Evolutionary conservation across 2,329 filamentous ascomycete genomes (phyloP), one percentile per base, ranked within the genome.

Genomic region (Aspergillus texensis): DNA sequence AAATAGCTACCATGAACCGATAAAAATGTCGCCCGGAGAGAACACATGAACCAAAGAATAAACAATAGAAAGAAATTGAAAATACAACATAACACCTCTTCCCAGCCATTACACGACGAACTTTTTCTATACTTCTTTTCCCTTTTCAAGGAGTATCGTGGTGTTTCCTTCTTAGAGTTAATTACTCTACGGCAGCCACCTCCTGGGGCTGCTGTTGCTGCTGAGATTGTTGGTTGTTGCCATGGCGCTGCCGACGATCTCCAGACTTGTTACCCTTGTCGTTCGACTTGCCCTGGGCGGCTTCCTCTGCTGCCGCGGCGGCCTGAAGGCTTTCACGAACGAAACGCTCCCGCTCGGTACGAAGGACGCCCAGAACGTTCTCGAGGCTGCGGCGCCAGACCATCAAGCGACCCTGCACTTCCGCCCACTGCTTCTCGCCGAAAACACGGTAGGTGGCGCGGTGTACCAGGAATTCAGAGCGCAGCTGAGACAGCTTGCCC

Each of bases 381-480:
- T 88, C 86, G 72, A 98, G 83, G 71, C 92, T 94, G 71, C 88
- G 85, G 79, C 91, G 89, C 94, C 94, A 98, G 78, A 93, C 91
- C 81, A 97, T 94, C 73, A 99, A 84, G 66, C 94, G 87, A 67
- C 91, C 92, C 65, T 93, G 91, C 60, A 99, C 90, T 84, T 99
- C 94, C 71, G 91, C 89, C 93, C 96, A 99, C 84, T 99, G 95
- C 86, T 96, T 96, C 84, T 97, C 93, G 71, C 93, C 93, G 75
- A 99, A 99, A 60, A 97, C 94, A 66, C 95, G 90, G 86, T 98
- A 97, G 65, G 93, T 97, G 73, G 93, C 93, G 77, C 95, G 89
- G 85, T 99, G 95, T 66, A 99, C 93, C 60, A 97, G 86, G 86
- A 99, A 98, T 67, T 94, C 91, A 77, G 92, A 88, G 78, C 93